Evolutionary conservation across 2,329 filamentous ascomycete species (phyloP).

Genomic region (Aspergillus sp.): DNA sequence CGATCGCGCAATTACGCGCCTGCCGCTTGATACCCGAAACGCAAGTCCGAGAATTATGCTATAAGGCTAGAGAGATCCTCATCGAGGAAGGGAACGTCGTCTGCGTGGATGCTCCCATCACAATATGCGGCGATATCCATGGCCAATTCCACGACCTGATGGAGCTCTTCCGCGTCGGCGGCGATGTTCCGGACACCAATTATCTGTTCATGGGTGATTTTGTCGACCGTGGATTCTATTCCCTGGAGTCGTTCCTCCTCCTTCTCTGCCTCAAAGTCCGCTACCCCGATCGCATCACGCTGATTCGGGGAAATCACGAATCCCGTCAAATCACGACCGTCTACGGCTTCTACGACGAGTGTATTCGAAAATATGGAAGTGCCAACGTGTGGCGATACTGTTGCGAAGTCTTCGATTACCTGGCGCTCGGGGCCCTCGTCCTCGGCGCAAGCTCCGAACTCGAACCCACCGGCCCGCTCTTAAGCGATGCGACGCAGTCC

Average conservation of each 20-base stretch:
- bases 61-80: slow-evolving; percentile 91
- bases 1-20: slow-evolving; percentile 90
- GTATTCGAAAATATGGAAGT: slow-evolving; percentile 89
- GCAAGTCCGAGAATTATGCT: slow-evolving; percentile 93
- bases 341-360: slow-evolving; percentile 98
- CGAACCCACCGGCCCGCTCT: slow-evolving; percentile 55
- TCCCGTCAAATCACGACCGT: slow-evolving; percentile 96
- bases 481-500: slow-evolving; percentile 45
- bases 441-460: slow-evolving; percentile 73
- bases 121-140: slow-evolving; percentile 96
- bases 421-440: slow-evolving; percentile 84
- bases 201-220: slow-evolving; percentile 99
- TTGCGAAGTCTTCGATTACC: slow-evolving; percentile 96
- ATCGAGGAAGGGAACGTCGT: slow-evolving; percentile 98
- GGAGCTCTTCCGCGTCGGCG: slow-evolving; percentile 92
- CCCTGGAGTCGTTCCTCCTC: slow-evolving; percentile 91
- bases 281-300: slow-evolving; percentile 94
- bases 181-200: slow-evolving; percentile 91
- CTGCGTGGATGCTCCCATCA: slow-evolving; percentile 89
- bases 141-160: slow-evolving; percentile 96
- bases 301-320: slow-evolving; percentile 94
- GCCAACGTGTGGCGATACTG: slow-evolving; percentile 97
- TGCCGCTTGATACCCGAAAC: slow-evolving; percentile 94
- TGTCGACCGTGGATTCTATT: slow-evolving; percentile 97
- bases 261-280: slow-evolving; percentile 94